Evolutionary conservation across 768 basidiomycete species (phyloP).

Genomic region (Boletales sp.): DNA sequence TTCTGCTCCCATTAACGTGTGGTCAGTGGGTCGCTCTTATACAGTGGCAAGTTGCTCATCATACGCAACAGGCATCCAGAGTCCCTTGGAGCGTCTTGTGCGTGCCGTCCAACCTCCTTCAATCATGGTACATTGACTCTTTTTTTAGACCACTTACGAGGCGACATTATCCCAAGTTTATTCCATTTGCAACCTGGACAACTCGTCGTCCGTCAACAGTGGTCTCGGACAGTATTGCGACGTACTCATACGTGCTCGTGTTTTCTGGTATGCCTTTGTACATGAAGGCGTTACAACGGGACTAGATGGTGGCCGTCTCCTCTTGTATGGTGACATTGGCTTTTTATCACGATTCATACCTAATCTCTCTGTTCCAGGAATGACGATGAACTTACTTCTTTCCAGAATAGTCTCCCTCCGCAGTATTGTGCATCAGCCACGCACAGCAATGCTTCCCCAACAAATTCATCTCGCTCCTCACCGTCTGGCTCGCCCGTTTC

Average conservation of each 20-base stretch:
- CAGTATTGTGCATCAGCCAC: slow-evolving; percentile 30
- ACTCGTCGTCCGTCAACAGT: slow-evolving; percentile 42
- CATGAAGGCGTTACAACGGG: slow-evolving; percentile 83
- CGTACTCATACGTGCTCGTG: slow-evolving; percentile 60
- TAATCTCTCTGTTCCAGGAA: slow-evolving; percentile 40
- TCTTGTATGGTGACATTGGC: slow-evolving; percentile 53
- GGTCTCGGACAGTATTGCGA: slow-evolving; percentile 56
- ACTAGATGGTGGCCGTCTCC: slow-evolving; percentile 77
- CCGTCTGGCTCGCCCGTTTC: slow-evolving; percentile 23
- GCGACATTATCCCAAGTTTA: slow-evolving; percentile 79
- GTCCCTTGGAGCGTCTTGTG: slow-evolving; percentile 23
- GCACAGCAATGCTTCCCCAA: slow-evolving; percentile 31
- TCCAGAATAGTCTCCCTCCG: slow-evolving; percentile 61
- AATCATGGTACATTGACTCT: slow-evolving; percentile 2
- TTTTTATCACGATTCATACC: neutral
- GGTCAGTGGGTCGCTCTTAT: slow-evolving; percentile 43
- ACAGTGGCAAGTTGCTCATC: slow-evolving; percentile 6
- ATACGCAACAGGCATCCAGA: slow-evolving; percentile 22
- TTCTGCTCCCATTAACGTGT: slow-evolving; percentile 80
- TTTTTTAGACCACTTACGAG: slow-evolving; percentile 65
- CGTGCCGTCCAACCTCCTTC: neutral
- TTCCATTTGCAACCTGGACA: slow-evolving; percentile 60
- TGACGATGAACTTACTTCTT: slow-evolving; percentile 71
- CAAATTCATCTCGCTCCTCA: slow-evolving; percentile 33
- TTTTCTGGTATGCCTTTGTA: slow-evolving; percentile 88